A percentile compares a stretch with the other conserved stretches of the same genome.
Conservation (phyloP, 208 protist species). For the Leishmania martiniquensis region DNA sequence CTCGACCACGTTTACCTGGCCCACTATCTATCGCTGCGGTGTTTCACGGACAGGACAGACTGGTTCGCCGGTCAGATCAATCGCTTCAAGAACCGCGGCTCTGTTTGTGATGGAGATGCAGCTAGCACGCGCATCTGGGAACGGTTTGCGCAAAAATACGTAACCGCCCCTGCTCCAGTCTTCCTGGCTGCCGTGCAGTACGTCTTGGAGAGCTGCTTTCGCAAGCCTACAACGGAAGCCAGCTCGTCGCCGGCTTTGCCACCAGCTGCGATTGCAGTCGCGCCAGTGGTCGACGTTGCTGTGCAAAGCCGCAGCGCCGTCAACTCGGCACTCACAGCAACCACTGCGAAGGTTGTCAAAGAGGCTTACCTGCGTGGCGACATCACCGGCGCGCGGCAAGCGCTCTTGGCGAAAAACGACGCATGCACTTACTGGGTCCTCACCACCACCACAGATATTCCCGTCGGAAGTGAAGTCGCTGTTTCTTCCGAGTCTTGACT, state of each 20-base stretch:
- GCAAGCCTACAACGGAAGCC: constrained; percentile 11
- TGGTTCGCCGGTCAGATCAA: constrained; percentile 30
- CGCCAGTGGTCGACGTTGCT: constrained; percentile 22
- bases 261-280: constrained; percentile 4
- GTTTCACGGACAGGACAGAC: constrained; percentile 13
- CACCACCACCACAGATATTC: constrained; percentile 9
- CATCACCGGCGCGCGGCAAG: constrained; percentile 34
- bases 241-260: not conserved
- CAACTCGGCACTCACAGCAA: constrained; percentile 2
- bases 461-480: not conserved
- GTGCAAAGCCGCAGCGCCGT: not conserved
- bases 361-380: constrained; percentile 18
- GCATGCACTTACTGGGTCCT: constrained; percentile 30
- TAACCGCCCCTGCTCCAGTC: constrained; percentile 25
- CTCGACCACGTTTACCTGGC: constrained; percentile 30
- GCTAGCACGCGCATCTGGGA: constrained; percentile 15
- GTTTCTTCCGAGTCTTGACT: constrained; percentile 6
- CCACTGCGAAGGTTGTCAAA: constrained; percentile 23
- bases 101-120: not conserved
- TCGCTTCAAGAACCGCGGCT: not conserved
- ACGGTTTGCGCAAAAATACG: constrained; percentile 19
- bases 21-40: constrained; percentile 33
- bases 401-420: constrained; percentile 20
- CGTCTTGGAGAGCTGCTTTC: constrained; percentile 17
- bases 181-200: constrained; percentile 37